Base-by-base conservation (phyloP, 257 asterid genomes). In the Salvia splendens region DNA sequence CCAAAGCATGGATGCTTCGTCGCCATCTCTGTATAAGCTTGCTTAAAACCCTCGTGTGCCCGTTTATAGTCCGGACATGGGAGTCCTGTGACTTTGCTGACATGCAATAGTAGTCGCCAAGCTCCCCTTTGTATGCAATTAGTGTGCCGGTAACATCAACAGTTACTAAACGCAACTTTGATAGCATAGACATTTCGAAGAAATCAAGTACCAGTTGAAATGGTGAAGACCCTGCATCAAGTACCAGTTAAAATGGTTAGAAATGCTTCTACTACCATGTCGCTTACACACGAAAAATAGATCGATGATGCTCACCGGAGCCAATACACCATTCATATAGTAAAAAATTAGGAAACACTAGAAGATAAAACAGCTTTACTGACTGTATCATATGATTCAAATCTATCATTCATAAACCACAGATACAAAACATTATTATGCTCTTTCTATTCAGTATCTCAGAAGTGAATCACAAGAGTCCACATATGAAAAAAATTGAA, bases 61-160 rank as follows among this genome's bases (percentile, higher is more conserved):
- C 96, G 82, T 69, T 84, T 82, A 60, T 93, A 93, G 86, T 93
- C 97, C 7, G 99, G 99, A 59, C 99, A 93, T 38, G 89, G 96
- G 73, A 85, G 89, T 57, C 99, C 99, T 57, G 77, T 12, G 99
- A 79, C 75, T 93, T 93, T 71, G 99, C 99, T 64, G 99, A 97
- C 95, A 93, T 88, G 83, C 99, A 93, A 72, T 93, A 93, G 81
- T 93, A 93, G 83, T 93, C 99, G 12, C 99, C 99, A 43, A 93
- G 96, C 78, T 93, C 91, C 74, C 99, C 99, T 79, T 93, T 93
- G 84, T 93, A 93, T 69, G 99, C 99, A 54, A 93, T 76, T 69
- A 93, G 86, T 3, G 99, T 93, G 54, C 99, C 99, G 3, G 99
- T 93, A 67, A 93, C 99, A 81, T 93, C 99, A 73, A 93, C 84